A percentile compares a stretch with the other conserved stretches of the same genome.
Conservation (phyloP, 805 yeast species). For the Saturnispora zaruensis region DNA sequence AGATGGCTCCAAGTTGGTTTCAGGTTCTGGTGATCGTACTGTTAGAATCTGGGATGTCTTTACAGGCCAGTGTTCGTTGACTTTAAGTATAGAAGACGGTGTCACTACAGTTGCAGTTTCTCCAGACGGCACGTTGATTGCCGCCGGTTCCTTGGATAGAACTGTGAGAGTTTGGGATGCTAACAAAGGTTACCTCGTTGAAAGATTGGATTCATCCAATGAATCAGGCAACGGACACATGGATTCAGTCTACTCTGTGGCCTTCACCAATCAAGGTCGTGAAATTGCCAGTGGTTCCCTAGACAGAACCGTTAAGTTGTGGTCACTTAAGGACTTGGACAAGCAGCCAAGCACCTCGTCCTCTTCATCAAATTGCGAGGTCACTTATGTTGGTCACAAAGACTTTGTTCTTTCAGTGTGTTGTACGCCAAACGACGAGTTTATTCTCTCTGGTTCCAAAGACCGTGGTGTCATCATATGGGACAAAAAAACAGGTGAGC, state of each 20-base stretch:
- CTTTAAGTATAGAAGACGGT: slow-evolving; percentile 91
- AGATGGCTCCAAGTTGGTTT: slow-evolving; percentile 84
- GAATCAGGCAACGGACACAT: slow-evolving; percentile 89
- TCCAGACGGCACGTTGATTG: slow-evolving; percentile 88
- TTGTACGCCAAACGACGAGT: slow-evolving; percentile 86
- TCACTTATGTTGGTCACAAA: slow-evolving; percentile 90
- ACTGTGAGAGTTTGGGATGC: slow-evolving; percentile 97
- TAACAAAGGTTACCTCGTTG: slow-evolving; percentile 82
- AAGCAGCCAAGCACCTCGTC: slow-evolving; percentile 37
- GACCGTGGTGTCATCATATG: slow-evolving; percentile 96
- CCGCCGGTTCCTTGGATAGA: slow-evolving; percentile 93
- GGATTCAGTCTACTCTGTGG: slow-evolving; percentile 92
- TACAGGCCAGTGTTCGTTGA: slow-evolving; percentile 80
- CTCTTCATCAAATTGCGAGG: slow-evolving; percentile 59
- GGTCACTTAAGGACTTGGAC: slow-evolving; percentile 69
- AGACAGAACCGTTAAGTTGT: slow-evolving; percentile 90
- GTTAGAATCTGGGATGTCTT: slow-evolving; percentile 95
- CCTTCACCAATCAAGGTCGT: slow-evolving; percentile 83
- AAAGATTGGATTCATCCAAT: slow-evolving; percentile 82
- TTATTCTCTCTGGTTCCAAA: slow-evolving; percentile 88
- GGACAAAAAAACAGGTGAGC: slow-evolving; percentile 89
- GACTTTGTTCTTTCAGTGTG: slow-evolving; percentile 94
- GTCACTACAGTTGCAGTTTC: slow-evolving; percentile 97
- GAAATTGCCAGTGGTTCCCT: slow-evolving; percentile 92
- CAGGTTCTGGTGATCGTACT: slow-evolving; percentile 95